Evolutionary conservation across 305 asterid species (phyloP).

Genomic region (Fraxinus platypoda): DNA sequence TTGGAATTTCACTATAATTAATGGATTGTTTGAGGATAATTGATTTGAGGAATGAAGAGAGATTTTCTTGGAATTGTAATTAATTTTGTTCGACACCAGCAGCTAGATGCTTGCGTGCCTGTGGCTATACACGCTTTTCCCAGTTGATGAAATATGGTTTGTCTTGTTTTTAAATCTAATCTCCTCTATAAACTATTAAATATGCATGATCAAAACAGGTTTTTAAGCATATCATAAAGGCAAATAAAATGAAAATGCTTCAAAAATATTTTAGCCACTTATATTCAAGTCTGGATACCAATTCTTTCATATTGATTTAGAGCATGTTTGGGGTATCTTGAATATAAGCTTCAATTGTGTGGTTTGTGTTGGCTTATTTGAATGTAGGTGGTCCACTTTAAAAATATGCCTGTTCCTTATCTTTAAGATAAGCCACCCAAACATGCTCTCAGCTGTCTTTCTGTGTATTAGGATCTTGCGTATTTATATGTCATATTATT

Average conservation of each 20-base stretch:
- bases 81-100: neutral
- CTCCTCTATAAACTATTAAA: neutral
- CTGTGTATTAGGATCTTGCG: neutral
- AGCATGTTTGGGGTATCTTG: neutral
- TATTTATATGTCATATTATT: neutral
- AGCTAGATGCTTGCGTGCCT: neutral
- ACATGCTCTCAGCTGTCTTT: neutral
- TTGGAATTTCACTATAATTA: neutral
- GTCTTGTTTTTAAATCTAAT: neutral
- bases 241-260: neutral
- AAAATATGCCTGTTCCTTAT: neutral
- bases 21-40: neutral
- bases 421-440: neutral
- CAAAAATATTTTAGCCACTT: neutral
- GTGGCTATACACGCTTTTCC: neutral
- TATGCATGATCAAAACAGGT: neutral
- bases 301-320: neutral
- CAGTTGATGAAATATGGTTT: neutral
- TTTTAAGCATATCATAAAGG: neutral
- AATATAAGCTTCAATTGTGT: neutral
- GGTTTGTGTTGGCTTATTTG: neutral
- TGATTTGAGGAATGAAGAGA: neutral
- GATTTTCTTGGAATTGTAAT: neutral
- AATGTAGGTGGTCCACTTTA: neutral
- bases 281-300: neutral